Evolutionary conservation across 805 yeast species (phyloP).

Genomic region (Metschnikowia noctiluminum): DNA sequence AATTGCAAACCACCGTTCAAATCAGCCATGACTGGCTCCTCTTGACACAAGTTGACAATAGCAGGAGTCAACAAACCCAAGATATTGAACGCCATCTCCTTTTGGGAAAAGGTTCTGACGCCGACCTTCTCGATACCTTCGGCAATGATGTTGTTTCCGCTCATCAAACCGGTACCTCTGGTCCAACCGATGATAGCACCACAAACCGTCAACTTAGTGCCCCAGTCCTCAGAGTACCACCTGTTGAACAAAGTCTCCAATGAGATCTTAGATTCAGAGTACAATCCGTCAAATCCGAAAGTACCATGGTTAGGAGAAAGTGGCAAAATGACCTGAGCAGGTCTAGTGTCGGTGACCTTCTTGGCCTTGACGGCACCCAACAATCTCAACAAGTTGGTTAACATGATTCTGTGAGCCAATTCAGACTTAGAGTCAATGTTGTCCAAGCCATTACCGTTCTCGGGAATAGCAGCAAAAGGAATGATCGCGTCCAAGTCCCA

Average conservation of each 20-base stretch:
- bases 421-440: conserved; percentile 92
- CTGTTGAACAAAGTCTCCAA: conserved; percentile 96
- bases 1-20: conserved; percentile 98
- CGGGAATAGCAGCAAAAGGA: conserved; percentile 99
- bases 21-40: conserved; percentile 94
- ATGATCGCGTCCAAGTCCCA: conserved; percentile 96
- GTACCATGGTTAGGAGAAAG: conserved; percentile 99
- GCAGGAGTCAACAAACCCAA: conserved; percentile 90
- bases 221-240: conserved; percentile 99
- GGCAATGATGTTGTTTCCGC: conserved; percentile 94
- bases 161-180: conserved; percentile 99
- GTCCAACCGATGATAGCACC: conserved; percentile 99
- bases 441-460: conserved; percentile 94
- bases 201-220: conserved; percentile 86
- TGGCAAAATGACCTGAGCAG: conserved; percentile 96
- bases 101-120: conserved; percentile 96
- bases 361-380: conserved; percentile 86
- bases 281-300: conserved; percentile 96
- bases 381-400: conserved; percentile 89
- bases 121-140: conserved; percentile 95
- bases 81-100: conserved; percentile 98
- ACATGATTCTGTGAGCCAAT: conserved; percentile 97
- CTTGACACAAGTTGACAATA: conserved; percentile 82
- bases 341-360: conserved; percentile 88
- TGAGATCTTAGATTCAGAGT: conserved; percentile 95